Conservation (phyloP, 1,139 yeast genomes). For the Yamadazyma diddensiae region DNA sequence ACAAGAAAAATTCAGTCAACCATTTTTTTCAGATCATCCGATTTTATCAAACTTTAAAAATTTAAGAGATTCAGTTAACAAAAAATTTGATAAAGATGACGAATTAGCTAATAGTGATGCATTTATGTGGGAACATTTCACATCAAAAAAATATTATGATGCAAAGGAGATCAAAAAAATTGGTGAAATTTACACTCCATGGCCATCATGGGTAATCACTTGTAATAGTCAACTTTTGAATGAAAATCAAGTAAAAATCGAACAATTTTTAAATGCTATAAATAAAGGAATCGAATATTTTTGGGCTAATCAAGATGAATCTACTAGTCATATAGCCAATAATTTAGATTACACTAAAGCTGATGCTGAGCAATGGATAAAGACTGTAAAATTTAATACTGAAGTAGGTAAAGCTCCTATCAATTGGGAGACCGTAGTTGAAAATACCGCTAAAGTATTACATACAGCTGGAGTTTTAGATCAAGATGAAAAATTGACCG, state of each 20-base stretch:
- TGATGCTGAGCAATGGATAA: constrained; percentile 78
- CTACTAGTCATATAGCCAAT: constrained; percentile 59
- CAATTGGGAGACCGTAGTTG: constrained; percentile 37
- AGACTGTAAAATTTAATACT: constrained; percentile 64
- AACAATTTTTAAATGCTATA: constrained; percentile 50
- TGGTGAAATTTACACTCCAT: constrained; percentile 90
- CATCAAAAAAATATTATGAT: constrained; percentile 82
- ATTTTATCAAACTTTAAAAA: constrained; percentile 68
- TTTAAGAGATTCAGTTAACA: constrained; percentile 76
- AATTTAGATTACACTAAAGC: constrained; percentile 73
- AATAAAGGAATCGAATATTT: constrained; percentile 70
- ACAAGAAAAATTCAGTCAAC: constrained; percentile 45
- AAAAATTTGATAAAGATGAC: constrained; percentile 27
- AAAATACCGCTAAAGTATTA: constrained; percentile 60
- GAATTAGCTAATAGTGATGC: constrained; percentile 60
- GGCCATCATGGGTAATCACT: constrained; percentile 93
- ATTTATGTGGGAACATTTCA: constrained; percentile 95
- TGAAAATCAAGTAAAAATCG: constrained; percentile 17
- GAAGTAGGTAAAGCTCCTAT: constrained; percentile 41
- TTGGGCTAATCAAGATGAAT: constrained; percentile 57
- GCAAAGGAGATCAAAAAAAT: constrained; percentile 72
- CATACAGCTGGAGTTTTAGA: constrained; percentile 58
- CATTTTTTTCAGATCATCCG: constrained; percentile 51
- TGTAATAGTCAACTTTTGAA: constrained; percentile 37
- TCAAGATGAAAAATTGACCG: constrained; percentile 31